Evolutionary conservation across 768 basidiomycete species (phyloP), one percentile per base, ranked within the genome.

Genomic region (Punctularia strigosozonata): DNA sequence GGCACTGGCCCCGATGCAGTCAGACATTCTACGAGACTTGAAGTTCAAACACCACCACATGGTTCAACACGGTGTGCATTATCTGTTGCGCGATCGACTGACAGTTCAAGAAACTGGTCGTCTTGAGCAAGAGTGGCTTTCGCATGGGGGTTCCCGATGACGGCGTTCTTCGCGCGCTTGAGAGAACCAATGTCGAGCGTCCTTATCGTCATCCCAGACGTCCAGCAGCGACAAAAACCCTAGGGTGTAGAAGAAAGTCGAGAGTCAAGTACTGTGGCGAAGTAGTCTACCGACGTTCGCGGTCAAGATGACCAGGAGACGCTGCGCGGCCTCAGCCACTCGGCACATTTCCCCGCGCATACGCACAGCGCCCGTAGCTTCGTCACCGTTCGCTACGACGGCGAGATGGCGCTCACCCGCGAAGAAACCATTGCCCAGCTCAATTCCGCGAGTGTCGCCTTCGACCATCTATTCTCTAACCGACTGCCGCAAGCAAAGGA

Each of bases 61-160:
- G 15, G 28, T 26, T 20, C 26, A 36, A 31, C 32, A 43, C 45
- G 39, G 26, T 39, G 33, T 28, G 25, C 23, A 38, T 42, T 21
- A 30, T 21, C 17, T 14, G 32, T 17, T 31, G 13, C 14, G 21
- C 22, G 37, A 14, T 36, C 38, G 15, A 62, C 69, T 50, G 47
- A 81, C 77, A 60, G 64, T 46, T 64, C 61, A 14, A 87, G 59
- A 50, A 78, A 75, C 3, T 50, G 54, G 10, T 66, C 59, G 46
- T 87, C 79, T 31, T 64, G 57, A 1, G 76, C 73, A 1, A 83
- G 58, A 12, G 66, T 54, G 2, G 64, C 51, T 53, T 88, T 88
- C 1, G 80, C 80, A 0, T 74, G 70, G 0, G 81, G 83, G 44
- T 86, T 88, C 2, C 85, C 85, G 26, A 87, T 86, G 36, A 86